phyloP scores from a whole-genome alignment of 768 basidiomycete genomes.

The Hygrocybe punicea region DNA sequence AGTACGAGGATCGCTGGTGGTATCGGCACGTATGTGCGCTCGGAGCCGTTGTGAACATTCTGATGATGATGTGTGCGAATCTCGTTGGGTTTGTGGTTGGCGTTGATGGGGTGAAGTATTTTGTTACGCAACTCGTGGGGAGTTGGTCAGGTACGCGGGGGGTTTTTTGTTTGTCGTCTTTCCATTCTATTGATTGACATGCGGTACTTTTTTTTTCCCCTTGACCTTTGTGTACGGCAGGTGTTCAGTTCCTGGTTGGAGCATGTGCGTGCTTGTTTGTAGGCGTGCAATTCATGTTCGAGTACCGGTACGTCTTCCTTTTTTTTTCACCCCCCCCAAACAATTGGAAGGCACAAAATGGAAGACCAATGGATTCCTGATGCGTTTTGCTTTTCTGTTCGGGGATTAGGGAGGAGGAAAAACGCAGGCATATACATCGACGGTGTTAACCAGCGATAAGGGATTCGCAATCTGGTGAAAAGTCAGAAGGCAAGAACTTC shows the following conservation, averaged over 20 bases:
- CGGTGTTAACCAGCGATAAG: constrained; percentile 33
- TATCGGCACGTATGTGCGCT: constrained; percentile 81
- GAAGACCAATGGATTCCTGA: too few relatives aligned
- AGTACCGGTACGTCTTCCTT: constrained; percentile 67
- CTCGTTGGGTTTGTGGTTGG: constrained; percentile 94
- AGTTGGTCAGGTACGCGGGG: constrained; percentile 65
- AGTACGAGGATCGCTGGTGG: constrained; percentile 74
- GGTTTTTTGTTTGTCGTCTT: too few relatives aligned
- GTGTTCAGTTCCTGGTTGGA: constrained; percentile 59
- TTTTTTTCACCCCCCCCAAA: too few relatives aligned
- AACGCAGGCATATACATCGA: constrained; percentile 56
- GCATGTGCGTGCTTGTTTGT: constrained; percentile 70
- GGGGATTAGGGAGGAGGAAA: constrained; percentile 72
- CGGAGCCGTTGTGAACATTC: constrained; percentile 78
- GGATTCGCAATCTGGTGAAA: neutral
- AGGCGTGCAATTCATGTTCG: constrained; percentile 90
- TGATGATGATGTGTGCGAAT: constrained; percentile 91
- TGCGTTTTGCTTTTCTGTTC: too few relatives aligned
- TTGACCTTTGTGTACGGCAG: constrained; percentile 37
- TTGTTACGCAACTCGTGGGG: constrained; percentile 59
- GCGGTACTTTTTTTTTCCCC: neutral
- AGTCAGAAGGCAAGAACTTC: too few relatives aligned
- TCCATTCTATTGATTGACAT: neutral
- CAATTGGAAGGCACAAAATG: too few relatives aligned
- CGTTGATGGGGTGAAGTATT: constrained; percentile 68